Base-by-base conservation (phyloP, 2,329 filamentous ascomycete species). In the Botrytis galanthina region DNA sequence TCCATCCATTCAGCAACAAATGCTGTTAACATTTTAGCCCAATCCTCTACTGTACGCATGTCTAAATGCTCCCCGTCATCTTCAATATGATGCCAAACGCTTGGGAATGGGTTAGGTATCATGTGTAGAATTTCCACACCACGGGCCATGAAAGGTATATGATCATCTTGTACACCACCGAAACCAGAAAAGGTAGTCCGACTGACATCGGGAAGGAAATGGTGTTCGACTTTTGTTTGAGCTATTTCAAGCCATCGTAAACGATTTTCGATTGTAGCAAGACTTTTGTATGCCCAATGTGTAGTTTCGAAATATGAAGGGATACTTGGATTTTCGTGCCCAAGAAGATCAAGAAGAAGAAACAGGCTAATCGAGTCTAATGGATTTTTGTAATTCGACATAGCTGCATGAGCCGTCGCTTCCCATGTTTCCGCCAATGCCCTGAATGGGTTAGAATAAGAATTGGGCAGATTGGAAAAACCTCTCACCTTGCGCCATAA, bases 1-100 rank as follows among this genome's bases (percentile, higher is more conserved):
- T 97, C 95, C 88, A 98, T 89, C 94, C 95, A 98, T 83, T 98
- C 95, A 0, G 93, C 91, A 48, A 90, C 88, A 84, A 98, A 99
- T 0, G 90, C 95, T 0, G 92, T 91, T 10, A 95, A 86, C 67
- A 99, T 91, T 81, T 88, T 90, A 29, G 92, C 89, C 96, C 96
- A 99, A 82, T 99, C 96, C 78, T 92, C 88, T 51, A 95, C 89
- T 0, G 93, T 95, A 14, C 89, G 85, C 77, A 91, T 84, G 81
- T 99, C 94, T 73, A 99, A 83, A 83, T 98, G 92, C 77, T 91
- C 90, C 2, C 90, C 95, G 78, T 97, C 91, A 80, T 99, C 96
- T 0, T 90, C 84, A 79, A 94, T 89, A 1, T 86, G 91, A 83
- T 99, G 96, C 96, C 96, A 99, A 1, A 97, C 92, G 37, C 60